Evolutionary conservation across 495 filamentous ascomycete genomes (phyloP).

Genomic region (Entonaema liquescens): DNA sequence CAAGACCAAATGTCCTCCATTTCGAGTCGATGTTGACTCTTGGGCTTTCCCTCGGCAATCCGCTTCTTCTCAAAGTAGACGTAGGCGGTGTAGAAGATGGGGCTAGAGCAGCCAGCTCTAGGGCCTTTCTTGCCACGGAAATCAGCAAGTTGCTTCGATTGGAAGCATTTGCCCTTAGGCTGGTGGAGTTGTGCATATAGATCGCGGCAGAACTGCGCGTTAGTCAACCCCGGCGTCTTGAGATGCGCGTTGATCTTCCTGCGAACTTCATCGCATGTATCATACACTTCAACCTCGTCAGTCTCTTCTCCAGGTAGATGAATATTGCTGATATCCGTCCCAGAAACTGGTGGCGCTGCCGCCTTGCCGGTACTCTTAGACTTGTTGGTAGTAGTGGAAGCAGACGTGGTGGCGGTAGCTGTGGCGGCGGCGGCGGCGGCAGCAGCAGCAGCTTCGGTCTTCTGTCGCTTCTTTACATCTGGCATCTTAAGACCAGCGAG

Average conservation of each 20-base stretch:
- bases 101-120: slow-evolving; percentile 51
- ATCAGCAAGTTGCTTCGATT: slow-evolving; percentile 51
- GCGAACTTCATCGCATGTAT: slow-evolving; percentile 66
- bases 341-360: slow-evolving; percentile 4
- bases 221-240: slow-evolving; percentile 55
- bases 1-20: slow-evolving; percentile 55
- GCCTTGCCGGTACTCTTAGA: background rate
- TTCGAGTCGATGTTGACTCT: slow-evolving; percentile 58
- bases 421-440: no score
- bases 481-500: slow-evolving; percentile 45
- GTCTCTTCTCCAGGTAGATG: slow-evolving; percentile 54
- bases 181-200: slow-evolving; percentile 47
- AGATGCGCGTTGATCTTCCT: slow-evolving; percentile 64
- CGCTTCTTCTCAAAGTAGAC: slow-evolving; percentile 69
- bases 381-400: background rate
- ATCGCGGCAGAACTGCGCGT: slow-evolving; percentile 62
- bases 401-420: no score
- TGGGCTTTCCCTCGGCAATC: slow-evolving; percentile 64
- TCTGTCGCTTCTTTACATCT: slow-evolving; percentile 45
- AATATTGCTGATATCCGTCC: slow-evolving; percentile 48
- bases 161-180: slow-evolving; percentile 40
- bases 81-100: slow-evolving; percentile 62
- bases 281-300: slow-evolving; percentile 56
- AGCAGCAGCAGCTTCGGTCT: slow-evolving; percentile 28
- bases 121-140: slow-evolving; percentile 63